Conservation (phyloP, 257 asterid genomes). For the Fraxinus pennsylvanica region DNA sequence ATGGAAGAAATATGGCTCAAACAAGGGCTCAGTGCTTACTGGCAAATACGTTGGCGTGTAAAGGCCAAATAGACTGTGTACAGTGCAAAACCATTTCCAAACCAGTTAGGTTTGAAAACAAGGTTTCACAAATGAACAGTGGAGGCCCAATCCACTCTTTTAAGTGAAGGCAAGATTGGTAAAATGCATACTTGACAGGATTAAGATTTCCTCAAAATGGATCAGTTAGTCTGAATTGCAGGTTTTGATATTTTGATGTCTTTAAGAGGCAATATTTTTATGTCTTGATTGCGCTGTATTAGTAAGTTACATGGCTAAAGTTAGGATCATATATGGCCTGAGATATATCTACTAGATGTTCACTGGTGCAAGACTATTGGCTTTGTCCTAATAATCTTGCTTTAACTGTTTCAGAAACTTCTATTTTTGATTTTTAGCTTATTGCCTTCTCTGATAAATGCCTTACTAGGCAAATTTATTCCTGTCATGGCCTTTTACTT, state of each 20-base stretch:
- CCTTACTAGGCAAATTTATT: background rate
- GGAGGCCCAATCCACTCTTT: too few relatives aligned
- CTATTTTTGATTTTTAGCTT: background rate
- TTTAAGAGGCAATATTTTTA: background rate
- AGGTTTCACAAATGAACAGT: too few relatives aligned
- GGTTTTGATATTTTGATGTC: conserved; percentile 3
- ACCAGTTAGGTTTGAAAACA: too few relatives aligned
- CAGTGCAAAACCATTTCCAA: too few relatives aligned
- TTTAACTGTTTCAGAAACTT: conserved; percentile 20
- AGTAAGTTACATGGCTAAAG: background rate
- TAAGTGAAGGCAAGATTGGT: too few relatives aligned
- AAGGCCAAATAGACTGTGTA: too few relatives aligned
- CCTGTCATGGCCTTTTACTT: conserved; percentile 4
- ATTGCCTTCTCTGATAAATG: background rate
- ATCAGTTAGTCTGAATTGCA: background rate
- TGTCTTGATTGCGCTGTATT: background rate
- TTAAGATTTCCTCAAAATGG: background rate
- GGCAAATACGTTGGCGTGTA: too few relatives aligned
- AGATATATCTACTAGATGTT: background rate
- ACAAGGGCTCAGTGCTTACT: too few relatives aligned
- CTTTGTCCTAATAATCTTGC: conserved; percentile 10
- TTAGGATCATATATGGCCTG: background rate
- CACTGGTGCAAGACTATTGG: background rate
- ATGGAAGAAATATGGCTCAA: too few relatives aligned
- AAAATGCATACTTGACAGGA: background rate